Evolutionary conservation across 352 stramenopile species (phyloP), one percentile per base, ranked within the genome.

Genomic region (Phytophthora cajani): DNA sequence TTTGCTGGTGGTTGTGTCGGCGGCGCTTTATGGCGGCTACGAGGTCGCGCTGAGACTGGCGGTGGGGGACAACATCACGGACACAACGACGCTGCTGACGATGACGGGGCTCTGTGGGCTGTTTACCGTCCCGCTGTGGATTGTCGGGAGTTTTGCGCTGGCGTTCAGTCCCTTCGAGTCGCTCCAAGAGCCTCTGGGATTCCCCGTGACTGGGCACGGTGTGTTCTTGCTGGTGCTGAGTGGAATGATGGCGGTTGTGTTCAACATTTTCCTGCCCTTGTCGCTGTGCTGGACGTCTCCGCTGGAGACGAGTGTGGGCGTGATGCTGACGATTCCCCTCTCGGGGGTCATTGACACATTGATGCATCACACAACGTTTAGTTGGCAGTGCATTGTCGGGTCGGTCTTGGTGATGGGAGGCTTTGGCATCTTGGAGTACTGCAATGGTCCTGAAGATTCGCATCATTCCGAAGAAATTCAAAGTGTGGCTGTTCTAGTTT

Each of bases 301-400:
- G 12, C 56, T 89, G 23, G 79, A 87, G 62, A 87, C 81, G 21
- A 84, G 76, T 49, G 81, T 87, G 30, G 77, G 74, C 7, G 85
- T 79, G 49, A 87, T 89, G 81, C 70, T 89, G 57, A 87, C 79
- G 17, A 89, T 89, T 50, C 81, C 81, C 3, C 70, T 89, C 38
- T 83, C 81, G 8, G 79, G 68, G 6, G 23, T 84, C 1, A 59
- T 84, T n/a, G 81, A 87, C 56, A 74, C 70, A 1, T 23, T 78
- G 32, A 40, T 89, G 46, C 75, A 89, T 60, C 62, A 76, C 40
- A 82, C 77, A 0, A 42, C 66, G 3, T 87, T 89, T 51, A 80
- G 77, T 3, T 74, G 59, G 69, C 57, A 85, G 67, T 84, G 81
- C 47, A 74, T 89, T 27, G 56, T 78, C 8, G 81, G 81, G 8